Evolutionary conservation across 2,329 filamentous ascomycete genomes (phyloP).

Genomic region (Pezicula radicicola): DNA sequence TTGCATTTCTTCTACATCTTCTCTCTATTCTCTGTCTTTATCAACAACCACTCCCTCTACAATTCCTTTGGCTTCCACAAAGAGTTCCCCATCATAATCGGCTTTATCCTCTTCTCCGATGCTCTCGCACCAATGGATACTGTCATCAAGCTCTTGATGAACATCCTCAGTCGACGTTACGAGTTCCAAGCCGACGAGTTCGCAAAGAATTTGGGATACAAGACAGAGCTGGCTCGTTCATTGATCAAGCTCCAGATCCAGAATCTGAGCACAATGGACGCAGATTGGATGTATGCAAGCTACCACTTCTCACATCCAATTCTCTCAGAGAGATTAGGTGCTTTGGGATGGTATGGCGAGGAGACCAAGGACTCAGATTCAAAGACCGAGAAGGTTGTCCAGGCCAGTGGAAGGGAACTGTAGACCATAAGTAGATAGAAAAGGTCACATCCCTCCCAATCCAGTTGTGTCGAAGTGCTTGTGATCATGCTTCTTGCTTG

Average conservation of each 20-base stretch:
- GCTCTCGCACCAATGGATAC: constrained; percentile 92
- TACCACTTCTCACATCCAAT: constrained; percentile 99
- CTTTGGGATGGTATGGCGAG: constrained; percentile 80
- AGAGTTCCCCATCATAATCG: constrained; percentile 88
- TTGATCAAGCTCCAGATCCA: constrained; percentile 98
- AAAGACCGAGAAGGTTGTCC: constrained; percentile 59
- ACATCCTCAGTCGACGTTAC: constrained; percentile 88
- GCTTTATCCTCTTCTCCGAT: constrained; percentile 96
- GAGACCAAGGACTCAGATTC: constrained; percentile 33
- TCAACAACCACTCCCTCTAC: constrained; percentile 92
- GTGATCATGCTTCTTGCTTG: constrained; percentile 4
- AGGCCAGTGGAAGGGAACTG: constrained; percentile 74
- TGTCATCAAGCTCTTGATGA: constrained; percentile 93
- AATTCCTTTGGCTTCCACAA: constrained; percentile 83
- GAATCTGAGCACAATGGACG: constrained; percentile 98
- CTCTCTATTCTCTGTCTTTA: constrained; percentile 91
- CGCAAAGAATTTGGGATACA: constrained; percentile 80
- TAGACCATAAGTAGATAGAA: constrained; percentile 35
- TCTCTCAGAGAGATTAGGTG: constrained; percentile 86
- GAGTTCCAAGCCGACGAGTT: constrained; percentile 97
- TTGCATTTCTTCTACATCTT: constrained; percentile 97
- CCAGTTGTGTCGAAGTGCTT: background rate
- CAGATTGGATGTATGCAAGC: constrained; percentile 96
- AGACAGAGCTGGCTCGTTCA: constrained; percentile 76
- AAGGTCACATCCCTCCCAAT: constrained; percentile 4